These are phyloP conservation scores for Lecanicillium sp. DNA, from an alignment of 2,329 filamentous ascomycete genomes.

Conservation along the genomic window DNA sequence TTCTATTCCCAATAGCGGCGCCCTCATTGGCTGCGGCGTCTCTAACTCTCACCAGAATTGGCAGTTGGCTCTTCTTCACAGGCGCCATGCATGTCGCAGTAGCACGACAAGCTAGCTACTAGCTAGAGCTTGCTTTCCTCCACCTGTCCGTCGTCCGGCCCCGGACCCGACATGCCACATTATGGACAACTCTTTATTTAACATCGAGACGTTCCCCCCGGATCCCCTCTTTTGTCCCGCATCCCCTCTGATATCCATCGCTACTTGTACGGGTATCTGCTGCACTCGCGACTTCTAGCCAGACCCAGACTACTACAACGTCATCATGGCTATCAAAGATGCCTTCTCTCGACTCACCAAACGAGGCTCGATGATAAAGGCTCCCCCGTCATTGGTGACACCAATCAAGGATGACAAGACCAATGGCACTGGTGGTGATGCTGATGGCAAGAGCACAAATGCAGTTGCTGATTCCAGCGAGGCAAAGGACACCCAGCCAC, in stretches of 20 bases:
- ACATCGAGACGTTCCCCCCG: too few relatives aligned
- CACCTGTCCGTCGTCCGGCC: too few relatives aligned
- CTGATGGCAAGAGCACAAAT: neutral
- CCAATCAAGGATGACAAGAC: conserved; percentile 1
- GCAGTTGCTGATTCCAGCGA: neutral
- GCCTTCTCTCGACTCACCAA: conserved; percentile 12
- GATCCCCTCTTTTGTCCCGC: too few relatives aligned
- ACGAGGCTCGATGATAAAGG: conserved; percentile 5
- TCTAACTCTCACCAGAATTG: conserved; percentile 3
- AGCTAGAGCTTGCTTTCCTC: too few relatives aligned
- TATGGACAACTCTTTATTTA: too few relatives aligned
- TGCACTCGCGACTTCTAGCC: neutral
- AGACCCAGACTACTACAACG: neutral
- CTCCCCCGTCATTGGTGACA: conserved; percentile 2
- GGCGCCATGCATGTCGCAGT: too few relatives aligned
- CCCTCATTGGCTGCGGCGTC: conserved; percentile 4
- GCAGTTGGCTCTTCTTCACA: neutral
- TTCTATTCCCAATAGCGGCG: conserved; percentile 7
- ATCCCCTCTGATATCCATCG: neutral
- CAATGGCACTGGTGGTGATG: neutral
- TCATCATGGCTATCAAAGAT: conserved; percentile 15
- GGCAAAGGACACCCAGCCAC: neutral
- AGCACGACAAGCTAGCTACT: too few relatives aligned
- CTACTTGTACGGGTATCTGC: too few relatives aligned
- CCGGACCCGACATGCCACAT: too few relatives aligned